Evolutionary conservation across 2,329 filamentous ascomycete genomes (phyloP), one percentile per base, ranked within the genome.

Genomic region (Ophiostoma piceae): DNA sequence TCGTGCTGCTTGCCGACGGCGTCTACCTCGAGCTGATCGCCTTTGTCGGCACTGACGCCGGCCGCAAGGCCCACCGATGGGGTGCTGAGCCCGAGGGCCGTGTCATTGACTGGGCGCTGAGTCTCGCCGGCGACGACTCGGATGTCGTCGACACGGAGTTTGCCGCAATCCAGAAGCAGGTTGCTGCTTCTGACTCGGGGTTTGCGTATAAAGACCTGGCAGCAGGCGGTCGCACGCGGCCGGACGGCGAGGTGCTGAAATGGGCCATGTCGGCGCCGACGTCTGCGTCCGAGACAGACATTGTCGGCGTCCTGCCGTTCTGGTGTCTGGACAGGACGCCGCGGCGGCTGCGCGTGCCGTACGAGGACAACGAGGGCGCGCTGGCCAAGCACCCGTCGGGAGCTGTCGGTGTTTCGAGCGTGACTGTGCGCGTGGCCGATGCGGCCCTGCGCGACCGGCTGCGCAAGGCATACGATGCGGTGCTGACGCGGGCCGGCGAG

Each of bases 21-120:
- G 84, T 83, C 29, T 91, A 91, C 77, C 79, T 91, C 68, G 88
- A 91, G 75, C 79, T 90, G 67, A 88, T 90, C 71, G 84, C 86
- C 54, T 90, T 90, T 75, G 79, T 86, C 67, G 76, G 84, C 26
- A 69, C 62, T 16, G 72, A 78, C 37, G 78, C 80, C 26, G 78
- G 77, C 7, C 80, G 83, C 3, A 75, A 75, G 6, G 77, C 78
- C 1, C 87, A 90, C 74, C 84, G 84, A 75, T 91, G 88, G 88
- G 87, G 84, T 0, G 71, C 77, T 0, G 82, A 84, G 11, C 73
- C 77, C 0, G 82, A 82, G 41, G 84, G 85, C 3, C 79, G 77
- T 29, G 77, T 85, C 60, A 81, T 90, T 72, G 89, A 90, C 79
- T 87, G 85, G 82, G 85, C 88, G 8, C 81, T 89, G 73, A 87